These are phyloP conservation scores for Cercospora sp. DNA, from an alignment of 2,329 filamentous ascomycete genomes.

Conservation along the genomic window DNA sequence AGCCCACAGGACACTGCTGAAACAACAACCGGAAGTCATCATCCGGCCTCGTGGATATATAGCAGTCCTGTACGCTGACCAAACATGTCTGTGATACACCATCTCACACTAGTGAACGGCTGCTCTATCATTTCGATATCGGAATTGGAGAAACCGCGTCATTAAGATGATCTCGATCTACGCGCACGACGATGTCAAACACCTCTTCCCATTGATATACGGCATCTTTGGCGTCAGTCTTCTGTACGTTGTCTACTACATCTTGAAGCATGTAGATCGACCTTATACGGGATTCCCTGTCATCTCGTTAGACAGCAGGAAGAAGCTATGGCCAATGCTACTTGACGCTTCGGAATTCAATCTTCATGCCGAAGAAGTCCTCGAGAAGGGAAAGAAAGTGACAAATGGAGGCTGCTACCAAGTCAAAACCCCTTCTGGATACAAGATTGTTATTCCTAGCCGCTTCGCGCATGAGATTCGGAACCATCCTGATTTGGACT, in stretches of 20 bases:
- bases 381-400: background rate
- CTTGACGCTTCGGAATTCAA: background rate
- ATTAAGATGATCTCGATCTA: background rate
- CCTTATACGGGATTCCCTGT: background rate
- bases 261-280: background rate
- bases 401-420: background rate
- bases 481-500: background rate
- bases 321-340: background rate
- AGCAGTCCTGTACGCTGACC: background rate
- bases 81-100: background rate
- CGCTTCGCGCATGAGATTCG: background rate
- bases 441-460: background rate
- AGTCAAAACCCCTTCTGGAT: background rate
- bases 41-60: background rate
- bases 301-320: background rate
- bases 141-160: background rate
- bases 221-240: background rate
- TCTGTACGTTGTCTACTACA: background rate
- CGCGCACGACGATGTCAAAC: background rate
- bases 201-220: background rate
- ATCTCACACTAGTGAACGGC: background rate
- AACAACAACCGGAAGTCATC: background rate
- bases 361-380: background rate
- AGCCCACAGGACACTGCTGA: background rate
- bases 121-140: background rate